Base-by-base conservation (phyloP, 2,329 filamentous ascomycete genomes). In the Sphaerulina vaccinii region DNA sequence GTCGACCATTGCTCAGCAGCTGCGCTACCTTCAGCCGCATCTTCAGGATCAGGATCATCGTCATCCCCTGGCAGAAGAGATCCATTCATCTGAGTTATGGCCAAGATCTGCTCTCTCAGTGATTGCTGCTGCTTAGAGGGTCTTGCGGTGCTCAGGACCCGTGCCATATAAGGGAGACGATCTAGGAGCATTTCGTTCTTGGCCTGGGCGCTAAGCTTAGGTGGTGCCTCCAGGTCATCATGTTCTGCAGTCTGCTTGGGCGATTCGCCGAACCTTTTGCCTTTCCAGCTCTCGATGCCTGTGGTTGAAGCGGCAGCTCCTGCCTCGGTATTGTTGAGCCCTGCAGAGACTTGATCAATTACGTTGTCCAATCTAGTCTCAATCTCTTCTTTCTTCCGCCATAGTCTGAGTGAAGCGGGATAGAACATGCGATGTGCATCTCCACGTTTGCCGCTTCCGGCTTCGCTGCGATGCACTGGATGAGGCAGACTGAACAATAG, bases 381-480 rank as follows among this genome's bases (percentile, higher is more conserved):
- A 5, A 92, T 78, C 67, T 96, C 91, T 66, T 97, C 91, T 57
- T 83, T 86, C 49, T 84, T 80, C 54, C 86, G 81, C 90, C 91
- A 96, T 9, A 96, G 71, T 61, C 90, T 90, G 36, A 95, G 74
- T 49, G 87, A 90, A 0, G 84, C 84, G 0, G 93, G 93, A 65
- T 93, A 99, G 61, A 91, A 95, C 88, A 99, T 96, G 65, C 88
- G 91, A 72, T 85, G 86, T 0, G 87, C 81, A 63, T 90, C 88
- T 7, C 52, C 57, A 52, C 60, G 39, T 51, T 62, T 55, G 23
- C 69, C 70, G 22, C 61, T 62, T 1, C 67, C 62, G 54, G 67
- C 56, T 64, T 73, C 62, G 61, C 63, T 69, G 68, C 77, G 80
- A 67, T 88, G 92, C 8, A 99, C 93, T 0, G 92, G 92, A 61